phyloP scores from a whole-genome alignment of 1,139 yeast species.

The Kodamaea derodonti region DNA sequence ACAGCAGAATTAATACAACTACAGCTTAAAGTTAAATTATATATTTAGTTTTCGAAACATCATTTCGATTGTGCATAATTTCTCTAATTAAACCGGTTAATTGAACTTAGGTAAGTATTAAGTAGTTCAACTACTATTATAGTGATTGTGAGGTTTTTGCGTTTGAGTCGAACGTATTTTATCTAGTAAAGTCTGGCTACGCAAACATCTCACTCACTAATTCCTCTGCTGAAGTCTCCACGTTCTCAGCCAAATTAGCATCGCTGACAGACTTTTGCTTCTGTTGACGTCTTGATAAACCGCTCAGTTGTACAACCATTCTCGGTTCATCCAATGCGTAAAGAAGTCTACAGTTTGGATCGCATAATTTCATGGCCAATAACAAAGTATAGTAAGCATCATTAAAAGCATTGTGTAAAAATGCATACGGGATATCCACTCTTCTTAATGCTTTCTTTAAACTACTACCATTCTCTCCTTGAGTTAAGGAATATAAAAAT shows the following conservation, averaged over 20 bases:
- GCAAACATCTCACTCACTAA: too few relatives aligned
- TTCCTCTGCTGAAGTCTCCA: conserved; percentile 1
- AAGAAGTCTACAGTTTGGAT: conserved; percentile 45
- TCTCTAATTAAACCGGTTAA: too few relatives aligned
- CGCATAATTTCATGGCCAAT: conserved; percentile 49
- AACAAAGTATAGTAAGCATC: conserved; percentile 70
- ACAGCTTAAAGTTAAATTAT: too few relatives aligned
- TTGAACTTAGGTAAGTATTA: too few relatives aligned
- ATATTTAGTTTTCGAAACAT: too few relatives aligned
- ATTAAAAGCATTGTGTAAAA: conserved; percentile 78
- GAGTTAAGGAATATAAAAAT: conserved; percentile 40
- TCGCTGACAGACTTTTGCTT: conserved; percentile 3
- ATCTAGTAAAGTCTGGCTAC: too few relatives aligned
- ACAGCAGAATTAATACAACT: too few relatives aligned
- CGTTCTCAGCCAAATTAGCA: conserved; percentile 4
- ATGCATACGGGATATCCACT: conserved; percentile 57
- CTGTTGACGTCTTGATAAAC: conserved; percentile 1
- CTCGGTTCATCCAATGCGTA: conserved; percentile 20
- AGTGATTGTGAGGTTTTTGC: too few relatives aligned
- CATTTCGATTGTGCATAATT: too few relatives aligned
- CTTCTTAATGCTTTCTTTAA: conserved; percentile 49
- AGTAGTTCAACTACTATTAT: too few relatives aligned
- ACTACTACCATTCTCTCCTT: conserved; percentile 42
- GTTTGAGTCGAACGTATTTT: too few relatives aligned
- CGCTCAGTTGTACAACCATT: background rate